Evolutionary conservation across 176 grass and related monocot species (phyloP).

Genomic region (Tuctoria greenei): DNA sequence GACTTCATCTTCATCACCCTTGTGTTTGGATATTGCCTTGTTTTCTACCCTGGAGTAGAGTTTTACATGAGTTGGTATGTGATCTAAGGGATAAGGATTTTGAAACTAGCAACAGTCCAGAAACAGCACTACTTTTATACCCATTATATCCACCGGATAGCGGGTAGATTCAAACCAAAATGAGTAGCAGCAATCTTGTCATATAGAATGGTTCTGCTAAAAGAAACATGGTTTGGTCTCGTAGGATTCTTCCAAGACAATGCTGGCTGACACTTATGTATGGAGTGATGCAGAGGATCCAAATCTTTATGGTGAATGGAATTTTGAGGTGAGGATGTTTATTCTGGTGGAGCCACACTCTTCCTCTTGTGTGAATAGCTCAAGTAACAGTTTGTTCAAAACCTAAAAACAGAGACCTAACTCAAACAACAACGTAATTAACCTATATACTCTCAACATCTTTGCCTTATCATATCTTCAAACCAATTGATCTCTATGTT

Average conservation of each 20-base stretch:
- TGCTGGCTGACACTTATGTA: constrained; percentile 73
- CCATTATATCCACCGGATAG: too few species aligned
- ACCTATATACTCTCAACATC: not conserved
- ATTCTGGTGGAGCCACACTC: not conserved
- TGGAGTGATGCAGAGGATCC: constrained; percentile 74
- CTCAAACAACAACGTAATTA: not conserved
- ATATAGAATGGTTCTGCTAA: constrained; percentile 10
- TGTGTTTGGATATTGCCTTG: too few species aligned
- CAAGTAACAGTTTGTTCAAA: not conserved
- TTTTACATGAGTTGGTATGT: too few species aligned
- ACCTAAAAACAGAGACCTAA: not conserved
- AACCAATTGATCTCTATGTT: not conserved
- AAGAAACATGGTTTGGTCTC: constrained; percentile 21
- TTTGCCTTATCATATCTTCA: not conserved
- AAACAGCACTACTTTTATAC: too few species aligned
- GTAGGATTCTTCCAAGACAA: constrained; percentile 63
- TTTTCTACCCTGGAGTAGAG: too few species aligned
- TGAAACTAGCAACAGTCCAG: too few species aligned
- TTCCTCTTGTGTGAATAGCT: not conserved
- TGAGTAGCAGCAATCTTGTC: not conserved
- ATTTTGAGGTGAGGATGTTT: constrained; percentile 79
- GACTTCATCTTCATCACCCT: too few species aligned
- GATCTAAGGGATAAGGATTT: too few species aligned
- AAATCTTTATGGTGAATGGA: constrained; percentile 83
- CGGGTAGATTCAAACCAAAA: too few species aligned